Percentiles rank a stretch among this genome's conserved stretches.
Evolutionary conservation across 1,139 yeast genomes (phyloP).

Genomic region (Geotrichum restrictum): DNA sequence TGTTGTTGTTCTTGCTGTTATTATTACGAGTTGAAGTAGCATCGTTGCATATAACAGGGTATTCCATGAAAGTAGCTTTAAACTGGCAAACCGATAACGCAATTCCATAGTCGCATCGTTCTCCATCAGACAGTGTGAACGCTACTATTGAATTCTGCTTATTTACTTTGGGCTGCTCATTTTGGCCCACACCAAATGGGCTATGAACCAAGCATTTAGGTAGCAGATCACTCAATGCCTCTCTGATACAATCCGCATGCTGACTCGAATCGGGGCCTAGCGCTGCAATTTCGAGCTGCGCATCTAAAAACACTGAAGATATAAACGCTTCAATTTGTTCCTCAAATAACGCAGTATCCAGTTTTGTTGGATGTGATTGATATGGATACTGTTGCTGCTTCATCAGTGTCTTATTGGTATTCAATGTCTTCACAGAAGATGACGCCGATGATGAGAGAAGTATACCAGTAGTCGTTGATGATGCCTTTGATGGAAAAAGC

Average conservation of each 20-base stretch:
- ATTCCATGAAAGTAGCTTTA: conserved; percentile 10
- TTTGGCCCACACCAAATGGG: neutral
- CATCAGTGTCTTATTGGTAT: neutral
- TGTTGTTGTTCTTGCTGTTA: neutral
- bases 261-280: neutral
- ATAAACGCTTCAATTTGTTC: conserved; percentile 6
- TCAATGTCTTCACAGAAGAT: no score
- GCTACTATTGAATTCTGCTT: neutral
- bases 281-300: neutral
- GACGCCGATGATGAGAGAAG: no score
- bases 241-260: conserved; percentile 9
- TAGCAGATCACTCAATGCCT: neutral
- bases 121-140: conserved; percentile 12
- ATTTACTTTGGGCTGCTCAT: no score
- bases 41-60: conserved; percentile 7
- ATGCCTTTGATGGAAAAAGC: neutral
- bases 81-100: conserved; percentile 18
- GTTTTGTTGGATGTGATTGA: neutral
- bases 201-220: conserved; percentile 4
- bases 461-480: no score
- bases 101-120: conserved; percentile 10
- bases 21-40: neutral
- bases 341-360: neutral
- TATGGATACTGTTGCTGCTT: neutral
- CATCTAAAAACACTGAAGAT: neutral